Percentiles rank a stretch among this genome's conserved stretches.
Conservation (phyloP, 2,329 filamentous ascomycete genomes). For the Phialocephala sp. region DNA sequence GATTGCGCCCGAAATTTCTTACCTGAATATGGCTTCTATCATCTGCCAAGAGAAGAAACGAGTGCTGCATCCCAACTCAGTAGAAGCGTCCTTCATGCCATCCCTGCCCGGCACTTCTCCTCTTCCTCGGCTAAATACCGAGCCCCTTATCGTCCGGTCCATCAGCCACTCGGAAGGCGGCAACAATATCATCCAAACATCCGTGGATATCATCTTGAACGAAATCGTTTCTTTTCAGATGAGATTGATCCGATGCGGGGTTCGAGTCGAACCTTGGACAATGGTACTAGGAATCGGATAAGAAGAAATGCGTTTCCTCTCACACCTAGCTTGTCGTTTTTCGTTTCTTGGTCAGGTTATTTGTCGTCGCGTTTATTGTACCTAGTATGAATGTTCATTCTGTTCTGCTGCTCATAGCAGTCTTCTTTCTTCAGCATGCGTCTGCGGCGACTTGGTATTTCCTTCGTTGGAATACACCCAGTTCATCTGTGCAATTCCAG, state of each 20-base stretch:
- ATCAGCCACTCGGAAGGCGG: neutral
- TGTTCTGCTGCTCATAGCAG: constrained; percentile 1
- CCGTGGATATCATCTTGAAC: neutral
- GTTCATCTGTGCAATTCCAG: constrained; percentile 21
- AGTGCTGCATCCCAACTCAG: neutral
- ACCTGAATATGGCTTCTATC: neutral
- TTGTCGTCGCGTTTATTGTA: neutral
- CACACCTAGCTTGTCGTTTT: neutral
- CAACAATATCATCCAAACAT: neutral
- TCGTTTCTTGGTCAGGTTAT: neutral
- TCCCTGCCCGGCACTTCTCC: constrained; percentile 11
- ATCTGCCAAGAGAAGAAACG: neutral
- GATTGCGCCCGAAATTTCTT: too few species aligned
- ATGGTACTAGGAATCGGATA: neutral
- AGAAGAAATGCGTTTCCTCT: constrained; percentile 7
- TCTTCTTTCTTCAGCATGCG: constrained; percentile 4
- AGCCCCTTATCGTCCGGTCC: neutral
- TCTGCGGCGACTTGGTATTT: constrained; percentile 24
- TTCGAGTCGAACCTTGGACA: neutral
- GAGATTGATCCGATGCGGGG: constrained; percentile 2
- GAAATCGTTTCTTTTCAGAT: neutral
- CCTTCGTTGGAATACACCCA: constrained; percentile 25
- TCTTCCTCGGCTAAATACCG: constrained; percentile 13
- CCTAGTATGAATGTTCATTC: neutral
- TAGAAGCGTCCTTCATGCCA: neutral